Evolutionary conservation across 306 rosid genomes (phyloP), one percentile per base, ranked within the genome.

Genomic region (Ormosia emarginata): DNA sequence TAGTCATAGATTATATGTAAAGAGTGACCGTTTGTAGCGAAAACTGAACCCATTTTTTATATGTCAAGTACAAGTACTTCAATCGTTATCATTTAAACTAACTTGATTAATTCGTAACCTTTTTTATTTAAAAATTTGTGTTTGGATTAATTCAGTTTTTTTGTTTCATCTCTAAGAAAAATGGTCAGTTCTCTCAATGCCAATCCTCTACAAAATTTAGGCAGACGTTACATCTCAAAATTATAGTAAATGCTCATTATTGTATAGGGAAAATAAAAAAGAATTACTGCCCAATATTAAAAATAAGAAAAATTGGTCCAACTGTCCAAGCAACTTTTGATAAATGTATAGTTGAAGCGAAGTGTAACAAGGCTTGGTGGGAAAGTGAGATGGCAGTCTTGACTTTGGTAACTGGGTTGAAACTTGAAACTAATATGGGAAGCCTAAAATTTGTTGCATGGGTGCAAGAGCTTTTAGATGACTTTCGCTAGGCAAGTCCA

Each of bases 401-500:
- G 82, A 76, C 82, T 68, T 58, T 33, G 81, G 63, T 24, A 30
- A 39, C 3, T 81, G 58, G 64, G 46, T 64, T 63, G 62, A 37
- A 81, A 81, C 24, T 73, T 39, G 67, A 72, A 43, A 59, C 63
- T 17, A 18, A 4, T 24, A 29, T 0, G 18, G 7, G 56, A 52
- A 78, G 65, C 57, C 67, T 33, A 78, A 66, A 66, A 29, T 46
- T 61, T 46, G 36, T 41, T 57, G 6, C 77, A 49, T 47, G 12
- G 71, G 32, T 18, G 1, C 29, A 40, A 83, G 82, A 30, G 82
- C 43, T 69, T 52, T 29, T 41, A 40, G 34, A 39, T 32, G 74
- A 59, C 74, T 77, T 69, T 7, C 5, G 24, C 79, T 56, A 0
- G 10, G 17, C 47, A 55, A 74, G 37, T 47, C 65, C 79, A 32